These are phyloP conservation scores for Beauveria sp. DNA, from an alignment of 2,329 filamentous ascomycete species.

Conservation along the genomic window DNA sequence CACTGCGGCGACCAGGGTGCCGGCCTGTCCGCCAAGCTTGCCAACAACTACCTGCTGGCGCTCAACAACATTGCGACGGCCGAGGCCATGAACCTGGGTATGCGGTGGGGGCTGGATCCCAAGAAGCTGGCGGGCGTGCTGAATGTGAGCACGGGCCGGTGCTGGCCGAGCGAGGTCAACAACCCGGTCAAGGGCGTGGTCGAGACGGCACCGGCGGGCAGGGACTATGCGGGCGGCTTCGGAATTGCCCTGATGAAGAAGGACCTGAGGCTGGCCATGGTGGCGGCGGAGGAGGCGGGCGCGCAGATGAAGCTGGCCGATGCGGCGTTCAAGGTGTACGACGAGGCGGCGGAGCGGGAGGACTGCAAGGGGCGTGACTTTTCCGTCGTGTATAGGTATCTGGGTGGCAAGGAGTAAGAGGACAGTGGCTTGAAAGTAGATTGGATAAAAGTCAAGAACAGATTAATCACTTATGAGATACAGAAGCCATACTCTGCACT, in stretches of 20 bases:
- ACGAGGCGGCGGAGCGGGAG: conserved; percentile 53
- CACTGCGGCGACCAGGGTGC: conserved; percentile 80
- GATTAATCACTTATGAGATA: no score
- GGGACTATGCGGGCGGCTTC: conserved; percentile 73
- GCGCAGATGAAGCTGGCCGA: conserved; percentile 59
- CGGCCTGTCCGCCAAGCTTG: conserved; percentile 84
- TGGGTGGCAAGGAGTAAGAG: conserved; percentile 44
- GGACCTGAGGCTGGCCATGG: conserved; percentile 64
- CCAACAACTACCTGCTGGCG: conserved; percentile 94
- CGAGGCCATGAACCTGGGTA: conserved; percentile 60
- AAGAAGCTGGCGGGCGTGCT: conserved; percentile 73
- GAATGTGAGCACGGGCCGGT: conserved; percentile 87
- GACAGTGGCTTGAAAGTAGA: not conserved
- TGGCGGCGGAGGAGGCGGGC: conserved; percentile 61
- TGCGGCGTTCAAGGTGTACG: conserved; percentile 59
- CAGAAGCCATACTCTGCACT: no score
- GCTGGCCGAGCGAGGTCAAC: conserved; percentile 94
- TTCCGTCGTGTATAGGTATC: conserved; percentile 70
- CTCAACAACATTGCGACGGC: conserved; percentile 77
- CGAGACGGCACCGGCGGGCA: conserved; percentile 63
- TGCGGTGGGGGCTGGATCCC: conserved; percentile 52
- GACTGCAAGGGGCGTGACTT: conserved; percentile 65
- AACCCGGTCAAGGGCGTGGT: conserved; percentile 87
- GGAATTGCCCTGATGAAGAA: conserved; percentile 74
- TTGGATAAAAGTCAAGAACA: no score